A percentile compares a stretch with the other conserved stretches of the same genome.
Evolutionary conservation across 78 protist species (phyloP).

Genomic region (Planoprotostelium fungivorum): DNA sequence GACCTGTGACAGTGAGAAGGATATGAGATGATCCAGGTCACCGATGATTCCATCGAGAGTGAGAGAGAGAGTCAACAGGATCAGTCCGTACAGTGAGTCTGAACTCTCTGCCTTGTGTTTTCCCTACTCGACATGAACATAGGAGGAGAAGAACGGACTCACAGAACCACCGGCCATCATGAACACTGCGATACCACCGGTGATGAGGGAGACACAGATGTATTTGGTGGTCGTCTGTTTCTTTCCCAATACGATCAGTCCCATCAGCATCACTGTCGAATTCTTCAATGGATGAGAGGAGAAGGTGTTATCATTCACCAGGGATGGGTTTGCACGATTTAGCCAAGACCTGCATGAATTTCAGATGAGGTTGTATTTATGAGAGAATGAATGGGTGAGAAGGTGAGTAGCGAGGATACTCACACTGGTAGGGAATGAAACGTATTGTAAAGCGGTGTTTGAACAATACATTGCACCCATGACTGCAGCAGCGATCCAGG

Average conservation of each 20-base stretch:
- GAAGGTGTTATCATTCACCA: conserved; percentile 45
- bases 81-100: not conserved
- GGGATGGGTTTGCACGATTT: conserved; percentile 7
- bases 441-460: not conserved
- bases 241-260: conserved; percentile 4
- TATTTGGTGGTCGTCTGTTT: conserved; percentile 6
- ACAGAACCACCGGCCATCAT: not conserved
- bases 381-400: not conserved
- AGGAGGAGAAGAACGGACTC: not conserved
- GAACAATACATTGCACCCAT: not conserved
- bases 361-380: too few relatives aligned
- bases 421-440: not conserved
- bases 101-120: not conserved
- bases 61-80: conserved; percentile 11
- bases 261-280: conserved; percentile 34
- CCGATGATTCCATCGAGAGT: conserved; percentile 37
- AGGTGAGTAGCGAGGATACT: not conserved
- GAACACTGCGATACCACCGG: conserved; percentile 26
- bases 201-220: not conserved
- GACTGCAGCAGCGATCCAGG: not conserved
- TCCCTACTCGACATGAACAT: not conserved
- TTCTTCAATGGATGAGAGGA: conserved; percentile 45
- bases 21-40: too few relatives aligned
- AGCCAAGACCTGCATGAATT: conserved; percentile 3
- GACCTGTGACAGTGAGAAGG: too few relatives aligned